Conservation (phyloP, 2,329 filamentous ascomycete genomes). For the Colletotrichum endophyticum region DNA sequence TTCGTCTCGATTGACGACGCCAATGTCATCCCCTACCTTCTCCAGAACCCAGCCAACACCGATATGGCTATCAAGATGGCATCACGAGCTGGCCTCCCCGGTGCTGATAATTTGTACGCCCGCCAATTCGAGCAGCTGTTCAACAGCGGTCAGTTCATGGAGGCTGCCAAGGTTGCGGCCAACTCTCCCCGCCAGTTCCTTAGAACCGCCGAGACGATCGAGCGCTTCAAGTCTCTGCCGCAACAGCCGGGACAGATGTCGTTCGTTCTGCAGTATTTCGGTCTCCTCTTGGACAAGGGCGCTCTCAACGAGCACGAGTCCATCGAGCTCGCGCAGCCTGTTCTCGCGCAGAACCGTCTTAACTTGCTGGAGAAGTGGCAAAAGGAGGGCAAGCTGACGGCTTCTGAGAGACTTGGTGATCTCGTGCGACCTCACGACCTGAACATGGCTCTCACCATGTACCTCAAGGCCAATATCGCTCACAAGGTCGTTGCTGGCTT, state of each 20-base stretch:
- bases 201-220: constrained; percentile 92
- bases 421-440: constrained; percentile 90
- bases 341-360: constrained; percentile 92
- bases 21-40: constrained; percentile 90
- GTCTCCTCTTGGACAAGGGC: constrained; percentile 95
- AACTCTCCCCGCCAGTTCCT: constrained; percentile 97
- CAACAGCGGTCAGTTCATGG: constrained; percentile 77
- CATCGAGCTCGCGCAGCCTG: constrained; percentile 89
- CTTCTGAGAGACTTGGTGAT: constrained; percentile 95
- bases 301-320: constrained; percentile 92
- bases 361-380: constrained; percentile 98
- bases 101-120: constrained; percentile 91
- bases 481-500: constrained; percentile 96
- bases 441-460: constrained; percentile 85
- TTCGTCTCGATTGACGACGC: constrained; percentile 92
- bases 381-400: constrained; percentile 92
- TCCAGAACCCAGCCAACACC: constrained; percentile 94
- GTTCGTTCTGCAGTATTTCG: constrained; percentile 95
- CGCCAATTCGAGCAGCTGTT: constrained; percentile 93
- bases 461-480: constrained; percentile 86
- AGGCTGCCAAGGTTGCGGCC: constrained; percentile 94
- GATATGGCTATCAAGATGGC: constrained; percentile 95
- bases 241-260: constrained; percentile 86
- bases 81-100: constrained; percentile 89
- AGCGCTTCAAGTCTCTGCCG: constrained; percentile 89